Conservation (phyloP, 768 basidiomycete species). For the Lactifluus piperatus region DNA sequence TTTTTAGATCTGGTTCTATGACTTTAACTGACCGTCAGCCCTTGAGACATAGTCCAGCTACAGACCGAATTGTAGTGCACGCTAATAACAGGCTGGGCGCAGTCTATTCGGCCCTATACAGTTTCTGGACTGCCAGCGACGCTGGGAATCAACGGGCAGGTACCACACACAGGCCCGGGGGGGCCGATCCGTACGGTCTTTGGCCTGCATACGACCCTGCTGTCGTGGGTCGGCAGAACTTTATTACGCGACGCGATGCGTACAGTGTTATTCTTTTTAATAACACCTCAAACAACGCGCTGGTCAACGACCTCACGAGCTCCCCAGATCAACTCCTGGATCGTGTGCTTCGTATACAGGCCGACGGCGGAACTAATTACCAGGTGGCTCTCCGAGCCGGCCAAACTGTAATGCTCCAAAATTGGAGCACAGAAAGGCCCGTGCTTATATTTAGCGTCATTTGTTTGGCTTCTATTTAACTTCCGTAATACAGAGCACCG, state of each 20-base stretch:
- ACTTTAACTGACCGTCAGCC: constrained; percentile 32
- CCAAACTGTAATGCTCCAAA: constrained; percentile 32
- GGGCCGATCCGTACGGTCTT: constrained; percentile 40
- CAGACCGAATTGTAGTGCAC: constrained; percentile 28
- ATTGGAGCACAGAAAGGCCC: constrained; percentile 46
- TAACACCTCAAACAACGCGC: constrained; percentile 14
- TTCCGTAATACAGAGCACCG: constrained; percentile 31
- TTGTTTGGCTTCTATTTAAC: not conserved
- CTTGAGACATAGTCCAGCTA: constrained; percentile 34
- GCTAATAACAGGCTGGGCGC: constrained; percentile 47
- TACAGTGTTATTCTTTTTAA: constrained; percentile 51
- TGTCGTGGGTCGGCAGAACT: constrained; percentile 18
- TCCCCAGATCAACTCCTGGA: constrained; percentile 38
- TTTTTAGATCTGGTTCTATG: constrained; percentile 46
- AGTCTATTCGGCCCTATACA: constrained; percentile 45
- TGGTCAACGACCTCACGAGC: constrained; percentile 40
- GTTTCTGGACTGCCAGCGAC: constrained; percentile 48
- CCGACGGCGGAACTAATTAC: constrained; percentile 38
- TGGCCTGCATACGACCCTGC: constrained; percentile 39
- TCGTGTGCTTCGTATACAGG: constrained; percentile 27
- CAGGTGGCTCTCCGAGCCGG: constrained; percentile 31
- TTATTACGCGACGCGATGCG: constrained; percentile 35
- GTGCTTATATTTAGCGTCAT: not conserved
- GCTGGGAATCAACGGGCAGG: constrained; percentile 22
- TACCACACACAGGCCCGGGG: constrained; percentile 33